Percentiles rank a stretch among this genome's conserved stretches.
These are phyloP conservation scores for Gigaspora rosea DNA, from an alignment of 192 early-diverging fungal genomes.

Conservation along the genomic window DNA sequence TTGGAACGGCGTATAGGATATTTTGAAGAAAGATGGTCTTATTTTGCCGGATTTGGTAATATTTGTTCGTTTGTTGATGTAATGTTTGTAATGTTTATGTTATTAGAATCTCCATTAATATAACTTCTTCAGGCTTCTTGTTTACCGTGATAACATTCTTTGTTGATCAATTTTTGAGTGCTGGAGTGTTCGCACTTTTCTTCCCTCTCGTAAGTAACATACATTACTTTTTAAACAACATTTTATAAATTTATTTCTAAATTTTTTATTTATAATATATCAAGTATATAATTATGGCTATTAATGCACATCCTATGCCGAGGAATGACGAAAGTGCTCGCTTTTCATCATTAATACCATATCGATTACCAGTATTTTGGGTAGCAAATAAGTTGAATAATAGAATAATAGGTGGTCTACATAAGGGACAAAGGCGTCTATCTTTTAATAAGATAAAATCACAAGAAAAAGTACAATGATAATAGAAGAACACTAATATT, in stretches of 20 bases:
- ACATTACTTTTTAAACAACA: neutral
- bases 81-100: neutral
- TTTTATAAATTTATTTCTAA: neutral
- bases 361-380: conserved; percentile 43
- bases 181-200: conserved; percentile 50
- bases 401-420: conserved; percentile 17
- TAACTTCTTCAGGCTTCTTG: conserved; percentile 38
- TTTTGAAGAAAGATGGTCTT: conserved; percentile 60
- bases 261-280: neutral
- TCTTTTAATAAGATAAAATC: too few relatives aligned
- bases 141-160: conserved; percentile 52
- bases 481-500: too few relatives aligned
- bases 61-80: neutral
- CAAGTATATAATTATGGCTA: conserved; percentile 61
- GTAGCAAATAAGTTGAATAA: conserved; percentile 38
- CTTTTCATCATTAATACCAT: conserved; percentile 33
- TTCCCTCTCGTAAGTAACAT: conserved; percentile 53
- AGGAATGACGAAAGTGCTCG: conserved; percentile 3
- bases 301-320: conserved; percentile 47
- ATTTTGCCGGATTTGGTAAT: conserved; percentile 65
- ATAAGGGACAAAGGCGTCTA: too few relatives aligned
- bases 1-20: conserved; percentile 54
- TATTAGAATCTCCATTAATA: neutral
- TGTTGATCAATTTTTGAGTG: conserved; percentile 46
- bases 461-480: too few relatives aligned